Percentiles rank a stretch among this genome's conserved stretches.
Evolutionary conservation across 257 asterid species (phyloP).

Genomic region (Jacaranda mimosifolia): DNA sequence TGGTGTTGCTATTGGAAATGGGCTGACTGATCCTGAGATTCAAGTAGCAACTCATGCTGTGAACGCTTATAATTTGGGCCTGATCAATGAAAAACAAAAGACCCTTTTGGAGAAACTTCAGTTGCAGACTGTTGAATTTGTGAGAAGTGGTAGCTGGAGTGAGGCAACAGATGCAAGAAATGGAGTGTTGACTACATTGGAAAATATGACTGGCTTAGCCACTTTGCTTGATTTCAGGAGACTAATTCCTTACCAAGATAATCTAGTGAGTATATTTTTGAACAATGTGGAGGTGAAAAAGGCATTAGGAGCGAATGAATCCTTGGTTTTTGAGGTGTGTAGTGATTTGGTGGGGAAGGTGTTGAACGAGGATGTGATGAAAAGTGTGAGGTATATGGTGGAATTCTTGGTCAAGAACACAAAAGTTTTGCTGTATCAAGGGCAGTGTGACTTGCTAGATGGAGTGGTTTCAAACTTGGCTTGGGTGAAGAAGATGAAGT

Average conservation of each 20-base stretch:
- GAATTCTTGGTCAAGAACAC: constrained; percentile 70
- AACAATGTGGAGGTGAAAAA: constrained; percentile 59
- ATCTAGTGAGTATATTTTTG: constrained; percentile 59
- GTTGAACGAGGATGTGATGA: constrained; percentile 77
- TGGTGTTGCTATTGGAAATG: constrained; percentile 88
- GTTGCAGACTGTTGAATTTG: constrained; percentile 49
- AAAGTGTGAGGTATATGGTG: constrained; percentile 75
- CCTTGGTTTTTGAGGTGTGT: constrained; percentile 53
- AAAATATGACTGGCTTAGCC: constrained; percentile 81
- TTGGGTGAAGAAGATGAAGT: constrained; percentile 74
- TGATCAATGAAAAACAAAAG: constrained; percentile 71
- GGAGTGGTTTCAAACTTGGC: constrained; percentile 78
- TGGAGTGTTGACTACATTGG: constrained; percentile 46
- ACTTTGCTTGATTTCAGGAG: constrained; percentile 75
- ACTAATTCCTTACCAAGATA: constrained; percentile 62
- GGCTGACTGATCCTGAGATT: constrained; percentile 72
- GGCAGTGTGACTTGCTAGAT: constrained; percentile 80
- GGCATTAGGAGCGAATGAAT: constrained; percentile 64
- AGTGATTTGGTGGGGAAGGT: constrained; percentile 58
- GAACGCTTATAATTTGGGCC: constrained; percentile 61
- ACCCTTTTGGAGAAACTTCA: constrained; percentile 65
- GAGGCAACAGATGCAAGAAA: constrained; percentile 67
- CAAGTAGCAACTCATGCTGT: constrained; percentile 81
- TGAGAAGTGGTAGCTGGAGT: constrained; percentile 57
- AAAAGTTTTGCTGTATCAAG: constrained; percentile 77